Conservation (phyloP, 768 basidiomycete species). For the Podaxis carcinomalis region DNA sequence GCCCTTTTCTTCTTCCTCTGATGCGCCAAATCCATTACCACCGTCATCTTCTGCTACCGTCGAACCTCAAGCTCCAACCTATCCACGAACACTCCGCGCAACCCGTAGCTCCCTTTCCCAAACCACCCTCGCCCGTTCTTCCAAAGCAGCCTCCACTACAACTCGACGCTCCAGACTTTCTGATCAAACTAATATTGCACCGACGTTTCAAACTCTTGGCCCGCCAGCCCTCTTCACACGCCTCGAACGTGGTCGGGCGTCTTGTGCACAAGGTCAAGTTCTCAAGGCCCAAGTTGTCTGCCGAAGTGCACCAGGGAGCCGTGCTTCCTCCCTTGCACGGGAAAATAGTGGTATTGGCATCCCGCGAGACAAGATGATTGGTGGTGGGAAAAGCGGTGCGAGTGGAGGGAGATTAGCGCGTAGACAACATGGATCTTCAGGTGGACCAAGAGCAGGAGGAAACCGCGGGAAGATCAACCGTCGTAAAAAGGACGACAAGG, state of each 20-base stretch:
- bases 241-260: conserved; percentile 30
- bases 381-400: not conserved
- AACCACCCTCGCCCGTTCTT: conserved; percentile 16
- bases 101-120: conserved; percentile 41
- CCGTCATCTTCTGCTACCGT: not conserved
- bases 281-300: conserved; percentile 58
- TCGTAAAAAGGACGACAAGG: not conserved
- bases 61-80: not conserved
- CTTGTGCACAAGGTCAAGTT: conserved; percentile 36
- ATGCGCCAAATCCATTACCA: not conserved
- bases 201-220: conserved; percentile 1
- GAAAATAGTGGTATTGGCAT: conserved; percentile 17
- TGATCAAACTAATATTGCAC: conserved; percentile 29
- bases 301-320: conserved; percentile 65
- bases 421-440: not conserved
- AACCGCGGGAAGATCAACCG: not conserved
- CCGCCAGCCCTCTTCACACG: conserved; percentile 35
- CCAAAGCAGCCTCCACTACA: conserved; percentile 9
- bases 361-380: conserved; percentile 13
- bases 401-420: not conserved
- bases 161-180: conserved; percentile 24
- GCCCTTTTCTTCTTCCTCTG: not conserved
- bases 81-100: conserved; percentile 22
- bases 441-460: not conserved
- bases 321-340: conserved; percentile 44